Percentiles rank a stretch among this genome's conserved stretches.
Conservation (phyloP, 352 stramenopile species). For the Phytophthora idaei region DNA sequence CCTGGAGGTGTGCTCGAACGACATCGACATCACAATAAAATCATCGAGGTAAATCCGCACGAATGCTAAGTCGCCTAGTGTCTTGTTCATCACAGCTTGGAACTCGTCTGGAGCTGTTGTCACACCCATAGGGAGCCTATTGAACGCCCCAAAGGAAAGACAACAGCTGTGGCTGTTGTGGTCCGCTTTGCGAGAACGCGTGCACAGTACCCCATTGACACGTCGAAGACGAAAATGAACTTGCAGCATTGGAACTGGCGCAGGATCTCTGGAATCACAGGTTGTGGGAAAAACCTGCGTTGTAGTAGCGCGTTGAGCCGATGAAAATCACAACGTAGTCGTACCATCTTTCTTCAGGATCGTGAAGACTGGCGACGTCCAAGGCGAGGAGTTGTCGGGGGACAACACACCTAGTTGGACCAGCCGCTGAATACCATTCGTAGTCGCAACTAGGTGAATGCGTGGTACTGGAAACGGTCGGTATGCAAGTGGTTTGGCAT, state of each 20-base stretch:
- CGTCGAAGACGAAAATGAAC: conserved; percentile 4
- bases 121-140: conserved; percentile 1
- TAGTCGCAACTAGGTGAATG: conserved; percentile 3
- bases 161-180: neutral
- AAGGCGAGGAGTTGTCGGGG: neutral
- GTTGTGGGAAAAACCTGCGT: neutral
- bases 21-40: conserved; percentile 3
- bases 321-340: conserved; percentile 1
- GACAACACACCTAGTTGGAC: conserved; percentile 1
- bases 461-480: neutral
- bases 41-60: conserved; percentile 5
- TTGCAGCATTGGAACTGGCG: conserved; percentile 2
- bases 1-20: conserved; percentile 3
- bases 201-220: conserved; percentile 6
- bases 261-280: conserved; percentile 2
- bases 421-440: neutral
- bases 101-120: conserved; percentile 2
- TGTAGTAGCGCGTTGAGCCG: neutral
- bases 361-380: conserved; percentile 1
- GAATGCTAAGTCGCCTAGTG: neutral
- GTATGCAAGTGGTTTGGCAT: neutral
- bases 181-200: neutral
- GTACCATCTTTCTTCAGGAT: conserved; percentile 3
- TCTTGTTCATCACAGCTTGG: conserved; percentile 7
- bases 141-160: conserved; percentile 5